Base-by-base conservation (phyloP, 2,329 filamentous ascomycete species). In the Trichocomaceae sp. region DNA sequence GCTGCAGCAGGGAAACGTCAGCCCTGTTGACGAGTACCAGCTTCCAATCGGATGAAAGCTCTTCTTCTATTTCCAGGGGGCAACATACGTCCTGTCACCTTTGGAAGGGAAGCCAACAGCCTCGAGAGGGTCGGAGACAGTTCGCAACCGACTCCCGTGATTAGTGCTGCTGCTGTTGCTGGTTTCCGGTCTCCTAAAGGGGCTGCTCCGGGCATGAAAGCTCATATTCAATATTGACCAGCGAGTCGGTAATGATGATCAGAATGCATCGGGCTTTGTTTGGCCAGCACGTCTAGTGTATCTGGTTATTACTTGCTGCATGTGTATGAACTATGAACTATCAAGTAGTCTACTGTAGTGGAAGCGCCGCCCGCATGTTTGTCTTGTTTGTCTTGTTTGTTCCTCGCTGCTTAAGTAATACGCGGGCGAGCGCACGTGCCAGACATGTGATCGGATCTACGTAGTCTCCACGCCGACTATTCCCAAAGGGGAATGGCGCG, bases 41-140 rank as follows among this genome's bases (percentile, higher is more conserved):
- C 44, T 46, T 41, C 20, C 17, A 22, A 31, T 20, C 19, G 23
- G 39, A 31, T 29, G 13, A 41, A 33, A 46, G 41, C 20, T 41
- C 12, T n/a, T 13, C 22, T 12, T 5, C 31, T 15, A 35, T 15
- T 35, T 15, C 31, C 31, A 48, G 48, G 45, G 33, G 54, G n/a
- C n/a, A 39, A 58, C 64, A 51, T 77, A 92, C 90, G 87, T 86
- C 47, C 80, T 87, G 70, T 97, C 92, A 51, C 92, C 92, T 67
- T 96, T 96, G 2, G 90, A 96, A 4, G 89, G 89, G 60, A 96
- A 79, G 1, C 92, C 91, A 61, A 95, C 87, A 57, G 78, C 81
- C 62, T 95, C 88, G 26, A 97, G 77, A 31, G 56, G 19, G 29
- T 57, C 56, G 19, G 86, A 82, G 57, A 85, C 80, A 12, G 88